phyloP scores from a whole-genome alignment of 139 green algal species.

The Pleodorina starrii region DNA sequence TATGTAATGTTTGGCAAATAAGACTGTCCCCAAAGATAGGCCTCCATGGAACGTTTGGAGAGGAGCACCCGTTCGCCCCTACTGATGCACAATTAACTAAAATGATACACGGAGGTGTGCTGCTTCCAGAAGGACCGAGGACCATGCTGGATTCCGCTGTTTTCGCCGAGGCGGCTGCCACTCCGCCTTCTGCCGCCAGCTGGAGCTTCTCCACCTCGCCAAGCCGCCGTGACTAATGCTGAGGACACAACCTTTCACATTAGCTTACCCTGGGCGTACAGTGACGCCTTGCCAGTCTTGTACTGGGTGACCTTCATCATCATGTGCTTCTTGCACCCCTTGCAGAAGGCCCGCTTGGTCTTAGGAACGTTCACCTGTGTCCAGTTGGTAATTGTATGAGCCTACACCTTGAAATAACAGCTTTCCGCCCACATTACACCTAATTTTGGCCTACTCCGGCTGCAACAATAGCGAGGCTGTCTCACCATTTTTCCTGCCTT shows the following conservation, averaged over 20 bases:
- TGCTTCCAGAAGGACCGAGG: too few species aligned
- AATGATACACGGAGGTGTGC: too few species aligned
- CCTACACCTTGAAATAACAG: not conserved
- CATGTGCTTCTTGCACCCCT: constrained; percentile 97
- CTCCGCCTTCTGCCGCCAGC: not conserved
- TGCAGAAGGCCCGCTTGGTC: constrained; percentile 98
- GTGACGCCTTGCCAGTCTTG: constrained; percentile 98
- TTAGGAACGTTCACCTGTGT: constrained; percentile 99
- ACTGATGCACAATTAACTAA: too few species aligned
- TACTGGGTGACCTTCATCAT: constrained; percentile 99
- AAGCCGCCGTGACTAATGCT: too few species aligned
- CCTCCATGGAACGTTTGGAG: too few species aligned
- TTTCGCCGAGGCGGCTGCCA: not conserved
- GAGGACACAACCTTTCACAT: too few species aligned
- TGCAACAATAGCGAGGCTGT: not conserved
- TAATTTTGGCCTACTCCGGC: not conserved
- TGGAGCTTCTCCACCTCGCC: not conserved
- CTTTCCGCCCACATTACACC: not conserved
- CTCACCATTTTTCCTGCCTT: constrained; percentile 51
- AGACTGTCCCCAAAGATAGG: too few species aligned
- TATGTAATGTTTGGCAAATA: too few species aligned
- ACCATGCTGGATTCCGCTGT: not conserved
- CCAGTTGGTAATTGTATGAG: not conserved
- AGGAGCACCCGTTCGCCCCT: too few species aligned
- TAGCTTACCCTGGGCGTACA: constrained; percentile 95